Conservation (phyloP, 176 grass and related monocot species). For the Hsuehochloa calcarea region DNA sequence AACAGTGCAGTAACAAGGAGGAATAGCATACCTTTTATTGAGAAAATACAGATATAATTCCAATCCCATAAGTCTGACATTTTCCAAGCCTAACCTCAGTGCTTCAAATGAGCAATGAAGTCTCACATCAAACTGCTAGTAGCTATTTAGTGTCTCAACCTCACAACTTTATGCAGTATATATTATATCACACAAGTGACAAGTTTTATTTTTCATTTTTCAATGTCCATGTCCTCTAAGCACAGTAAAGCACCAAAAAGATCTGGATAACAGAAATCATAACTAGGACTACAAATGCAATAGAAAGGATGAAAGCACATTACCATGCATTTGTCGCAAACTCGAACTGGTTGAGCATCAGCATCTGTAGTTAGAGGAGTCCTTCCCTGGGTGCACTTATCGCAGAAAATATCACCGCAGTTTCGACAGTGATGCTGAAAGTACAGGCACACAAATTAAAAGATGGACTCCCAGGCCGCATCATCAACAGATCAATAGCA, state of each 20-base stretch:
- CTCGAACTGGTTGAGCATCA: constrained; percentile 74
- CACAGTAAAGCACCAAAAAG: neutral
- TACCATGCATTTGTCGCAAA: constrained; percentile 99
- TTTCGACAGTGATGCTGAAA: constrained; percentile 95
- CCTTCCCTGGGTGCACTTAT: constrained; percentile 56
- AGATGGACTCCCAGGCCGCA: neutral
- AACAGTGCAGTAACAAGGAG: neutral
- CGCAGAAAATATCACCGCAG: constrained; percentile 53
- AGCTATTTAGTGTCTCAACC: neutral
- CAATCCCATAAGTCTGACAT: neutral
- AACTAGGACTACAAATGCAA: neutral
- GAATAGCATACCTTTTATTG: neutral
- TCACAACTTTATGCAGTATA: neutral
- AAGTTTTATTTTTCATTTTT: neutral
- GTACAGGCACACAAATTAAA: neutral
- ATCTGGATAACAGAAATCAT: neutral
- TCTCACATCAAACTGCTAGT: neutral
- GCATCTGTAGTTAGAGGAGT: constrained; percentile 77
- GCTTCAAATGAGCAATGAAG: too few relatives aligned
- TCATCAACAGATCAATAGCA: constrained; percentile 24
- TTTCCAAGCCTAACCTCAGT: too few relatives aligned
- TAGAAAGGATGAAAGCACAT: neutral
- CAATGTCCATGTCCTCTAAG: neutral
- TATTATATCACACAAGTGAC: neutral
- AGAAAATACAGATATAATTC: neutral